Percentiles rank a stretch among this genome's conserved stretches.
Evolutionary conservation across 345 rosid species (phyloP).

Genomic region (Adansonia digitata): DNA sequence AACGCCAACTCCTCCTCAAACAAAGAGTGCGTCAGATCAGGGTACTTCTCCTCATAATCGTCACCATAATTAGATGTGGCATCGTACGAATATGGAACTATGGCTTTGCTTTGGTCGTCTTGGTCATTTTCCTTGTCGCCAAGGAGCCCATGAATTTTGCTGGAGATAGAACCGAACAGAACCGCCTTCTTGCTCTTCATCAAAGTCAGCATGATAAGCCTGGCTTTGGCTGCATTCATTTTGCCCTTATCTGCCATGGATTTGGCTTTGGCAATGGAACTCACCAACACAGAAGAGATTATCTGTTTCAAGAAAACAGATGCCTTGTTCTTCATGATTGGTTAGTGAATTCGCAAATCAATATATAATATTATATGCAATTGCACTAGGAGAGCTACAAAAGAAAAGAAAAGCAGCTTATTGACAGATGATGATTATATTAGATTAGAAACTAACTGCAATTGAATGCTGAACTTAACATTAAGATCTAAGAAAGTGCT

Average conservation of each 20-base stretch:
- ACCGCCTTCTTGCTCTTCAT: conserved; percentile 43
- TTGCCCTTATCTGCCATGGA: conserved; percentile 56
- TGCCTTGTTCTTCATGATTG: conserved; percentile 58
- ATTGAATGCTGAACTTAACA: not conserved
- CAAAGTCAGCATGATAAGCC: conserved; percentile 50
- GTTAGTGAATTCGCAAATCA: not conserved
- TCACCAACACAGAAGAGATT: conserved; percentile 33
- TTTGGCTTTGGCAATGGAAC: conserved; percentile 47
- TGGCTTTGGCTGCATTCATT: conserved; percentile 43
- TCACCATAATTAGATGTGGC: not conserved
- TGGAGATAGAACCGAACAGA: conserved; percentile 43
- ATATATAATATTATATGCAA: too few species aligned
- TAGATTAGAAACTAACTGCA: not conserved
- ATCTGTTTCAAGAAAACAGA: conserved; percentile 51
- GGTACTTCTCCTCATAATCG: conserved; percentile 28
- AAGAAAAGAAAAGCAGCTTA: not conserved
- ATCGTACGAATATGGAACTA: conserved; percentile 1
- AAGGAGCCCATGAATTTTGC: conserved; percentile 50
- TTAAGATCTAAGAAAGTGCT: not conserved
- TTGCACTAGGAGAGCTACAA: not conserved
- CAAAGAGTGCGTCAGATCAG: conserved; percentile 55
- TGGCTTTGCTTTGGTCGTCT: conserved; percentile 16
- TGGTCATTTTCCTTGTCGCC: conserved; percentile 23
- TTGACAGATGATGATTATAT: not conserved
- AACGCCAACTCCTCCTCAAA: conserved; percentile 38